Base-by-base conservation (phyloP, 1,284 basidiomycete genomes). In the Fistulinella staudtii region DNA sequence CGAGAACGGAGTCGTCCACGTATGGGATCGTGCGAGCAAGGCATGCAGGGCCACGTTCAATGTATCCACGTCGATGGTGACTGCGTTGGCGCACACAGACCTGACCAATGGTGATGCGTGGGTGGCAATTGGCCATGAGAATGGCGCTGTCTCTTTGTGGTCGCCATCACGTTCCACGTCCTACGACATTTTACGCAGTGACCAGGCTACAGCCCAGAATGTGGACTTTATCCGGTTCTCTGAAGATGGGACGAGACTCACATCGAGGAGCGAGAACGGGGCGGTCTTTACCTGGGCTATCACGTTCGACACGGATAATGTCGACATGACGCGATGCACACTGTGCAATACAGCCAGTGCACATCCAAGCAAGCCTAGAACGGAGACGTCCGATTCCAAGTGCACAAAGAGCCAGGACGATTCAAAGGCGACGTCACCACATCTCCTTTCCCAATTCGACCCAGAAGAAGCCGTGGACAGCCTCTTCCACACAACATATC, bases 61-160 rank as follows among this genome's bases (percentile, higher is more conserved):
- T 3, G 41, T 0, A 2, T 38, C 52, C 21, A 27, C 41, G 3
- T 49, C 46, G 8, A 23, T 10, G 40, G 55, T 60, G 28, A 56
- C 55, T 8, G 45, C 49, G 17, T 44, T 58, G 20, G 49, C 46
- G 6, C 42, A 41, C 25, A 28, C 31, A 15, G 5, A 7, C 20
- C n/a, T n/a, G n/a, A 22, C 15, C 13, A 7, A 20, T 3, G n/a
- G 25, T 3, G 38, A 14, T 17, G 27, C 27, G 9, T 37, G 24
- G 30, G 22, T 57, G 8, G 52, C 36, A 8, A 46, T 56, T 36
- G 52, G 55, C 3, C 42, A 52, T 17, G 43, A 58, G 28, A 55
- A 56, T 8, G 53, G 53, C 11, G 55, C 47, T 11, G 4, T 58
- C 11, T 36, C 17, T 14, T 7, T 56, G 10, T 60, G 57, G 53